Conservation (phyloP, 2,329 filamentous ascomycete species). For the Phyllosticta citribraziliensis region DNA sequence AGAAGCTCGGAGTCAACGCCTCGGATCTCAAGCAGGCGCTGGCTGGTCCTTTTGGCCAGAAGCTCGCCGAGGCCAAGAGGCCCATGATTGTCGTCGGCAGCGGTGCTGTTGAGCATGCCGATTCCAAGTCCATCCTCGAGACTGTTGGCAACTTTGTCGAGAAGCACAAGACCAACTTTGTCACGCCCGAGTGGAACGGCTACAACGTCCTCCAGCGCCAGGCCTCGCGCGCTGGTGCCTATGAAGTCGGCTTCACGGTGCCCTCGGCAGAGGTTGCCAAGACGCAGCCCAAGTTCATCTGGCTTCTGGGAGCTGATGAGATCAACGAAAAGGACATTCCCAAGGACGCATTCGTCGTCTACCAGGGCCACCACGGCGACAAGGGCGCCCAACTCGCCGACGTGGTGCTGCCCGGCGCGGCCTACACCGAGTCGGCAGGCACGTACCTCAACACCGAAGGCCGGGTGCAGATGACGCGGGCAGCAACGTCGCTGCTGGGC, state of each 20-base stretch:
- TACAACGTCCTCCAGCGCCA: slow-evolving; percentile 94
- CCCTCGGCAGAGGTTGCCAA: slow-evolving; percentile 72
- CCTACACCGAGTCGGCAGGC: slow-evolving; percentile 92
- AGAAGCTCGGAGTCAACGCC: slow-evolving; percentile 75
- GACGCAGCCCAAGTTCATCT: slow-evolving; percentile 87
- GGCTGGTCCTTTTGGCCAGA: slow-evolving; percentile 83
- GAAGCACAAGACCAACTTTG: slow-evolving; percentile 83
- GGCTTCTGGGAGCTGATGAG: slow-evolving; percentile 94
- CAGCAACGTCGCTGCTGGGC: slow-evolving; percentile 79
- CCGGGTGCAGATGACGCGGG: slow-evolving; percentile 85
- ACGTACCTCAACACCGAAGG: slow-evolving; percentile 99
- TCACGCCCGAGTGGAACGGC: slow-evolving; percentile 86
- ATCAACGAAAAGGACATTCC: slow-evolving; percentile 76
- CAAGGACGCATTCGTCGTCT: slow-evolving; percentile 91
- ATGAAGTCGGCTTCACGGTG: slow-evolving; percentile 88
- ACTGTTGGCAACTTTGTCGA: slow-evolving; percentile 82
- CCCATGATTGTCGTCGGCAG: slow-evolving; percentile 97
- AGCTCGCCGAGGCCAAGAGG: slow-evolving; percentile 73
- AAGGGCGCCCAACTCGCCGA: slow-evolving; percentile 86
- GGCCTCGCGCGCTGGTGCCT: slow-evolving; percentile 85
- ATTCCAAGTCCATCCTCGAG: slow-evolving; percentile 91
- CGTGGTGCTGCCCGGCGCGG: slow-evolving; percentile 83
- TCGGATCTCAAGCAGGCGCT: slow-evolving; percentile 77
- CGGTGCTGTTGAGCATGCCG: slow-evolving; percentile 78
- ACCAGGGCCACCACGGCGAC: slow-evolving; percentile 98